Conservation (phyloP, 345 rosid genomes). For the Combretum micranthum region DNA sequence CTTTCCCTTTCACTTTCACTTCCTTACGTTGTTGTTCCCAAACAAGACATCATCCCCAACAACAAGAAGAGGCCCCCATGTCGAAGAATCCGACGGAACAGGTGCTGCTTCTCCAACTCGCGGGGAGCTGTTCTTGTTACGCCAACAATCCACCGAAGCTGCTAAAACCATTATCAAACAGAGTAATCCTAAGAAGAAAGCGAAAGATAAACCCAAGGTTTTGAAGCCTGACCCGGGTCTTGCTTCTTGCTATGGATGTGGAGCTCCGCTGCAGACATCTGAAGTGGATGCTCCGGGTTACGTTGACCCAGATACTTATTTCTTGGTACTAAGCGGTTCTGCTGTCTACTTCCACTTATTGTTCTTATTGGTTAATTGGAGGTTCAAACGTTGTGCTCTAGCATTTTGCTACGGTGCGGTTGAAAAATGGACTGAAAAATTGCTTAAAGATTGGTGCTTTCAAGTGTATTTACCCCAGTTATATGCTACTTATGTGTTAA, state of each 20-base stretch:
- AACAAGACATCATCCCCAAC: constrained; percentile 13
- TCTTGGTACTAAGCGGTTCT: constrained; percentile 45
- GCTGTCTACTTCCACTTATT: neutral
- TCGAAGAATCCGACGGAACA: constrained; percentile 36
- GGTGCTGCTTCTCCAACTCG: constrained; percentile 76
- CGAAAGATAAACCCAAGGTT: constrained; percentile 27
- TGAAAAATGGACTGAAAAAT: neutral
- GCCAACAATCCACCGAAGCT: constrained; percentile 48
- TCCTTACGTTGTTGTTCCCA: constrained; percentile 18
- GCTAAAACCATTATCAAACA: constrained; percentile 42
- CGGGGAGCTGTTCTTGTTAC: constrained; percentile 65
- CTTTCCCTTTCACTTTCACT: constrained; percentile 41
- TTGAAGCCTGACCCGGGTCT: constrained; percentile 33
- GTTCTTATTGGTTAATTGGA: neutral
- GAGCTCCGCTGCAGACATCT: constrained; percentile 85
- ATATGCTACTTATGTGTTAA: no score
- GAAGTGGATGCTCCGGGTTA: constrained; percentile 79
- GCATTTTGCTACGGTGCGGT: neutral
- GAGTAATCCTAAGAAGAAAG: constrained; percentile 36
- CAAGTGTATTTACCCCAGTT: no score
- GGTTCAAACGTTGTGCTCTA: neutral
- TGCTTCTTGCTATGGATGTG: constrained; percentile 80
- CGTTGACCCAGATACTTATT: constrained; percentile 54
- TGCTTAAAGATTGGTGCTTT: no score
- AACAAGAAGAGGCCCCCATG: constrained; percentile 10